Percentiles rank a stretch among this genome's conserved stretches.
Evolutionary conservation across 768 basidiomycete genomes (phyloP).

Genomic region (Leucosporidium creatinivorum): DNA sequence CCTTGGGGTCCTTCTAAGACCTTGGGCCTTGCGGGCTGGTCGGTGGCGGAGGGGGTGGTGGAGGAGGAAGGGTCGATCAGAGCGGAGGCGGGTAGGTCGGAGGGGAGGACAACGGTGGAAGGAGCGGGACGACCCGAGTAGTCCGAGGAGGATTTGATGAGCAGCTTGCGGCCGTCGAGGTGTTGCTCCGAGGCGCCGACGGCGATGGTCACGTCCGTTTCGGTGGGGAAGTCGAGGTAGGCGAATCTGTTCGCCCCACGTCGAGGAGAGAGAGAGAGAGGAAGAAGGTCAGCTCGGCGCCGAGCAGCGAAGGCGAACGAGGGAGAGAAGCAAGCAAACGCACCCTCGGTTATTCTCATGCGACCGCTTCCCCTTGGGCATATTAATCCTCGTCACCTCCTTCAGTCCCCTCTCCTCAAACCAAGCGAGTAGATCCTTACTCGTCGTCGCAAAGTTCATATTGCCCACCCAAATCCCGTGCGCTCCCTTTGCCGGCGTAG

Average conservation of each 20-base stretch:
- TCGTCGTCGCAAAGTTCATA: constrained; percentile 78
- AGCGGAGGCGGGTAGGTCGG: constrained; percentile 52
- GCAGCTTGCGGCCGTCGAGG: constrained; percentile 72
- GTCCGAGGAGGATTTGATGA: constrained; percentile 82
- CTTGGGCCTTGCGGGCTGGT: constrained; percentile 14
- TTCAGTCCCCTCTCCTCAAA: constrained; percentile 24
- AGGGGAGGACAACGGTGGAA: not conserved
- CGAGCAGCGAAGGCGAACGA: not conserved
- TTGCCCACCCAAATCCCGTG: constrained; percentile 90
- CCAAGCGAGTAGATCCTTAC: constrained; percentile 52
- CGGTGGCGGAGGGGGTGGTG: constrained; percentile 49
- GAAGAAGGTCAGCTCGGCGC: not conserved
- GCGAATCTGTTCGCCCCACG: constrained; percentile 60
- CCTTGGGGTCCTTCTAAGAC: constrained; percentile 22
- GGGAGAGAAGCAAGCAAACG: constrained; percentile 35
- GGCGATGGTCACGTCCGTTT: constrained; percentile 65
- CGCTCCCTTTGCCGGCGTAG: constrained; percentile 33
- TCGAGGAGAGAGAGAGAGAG: too few species aligned
- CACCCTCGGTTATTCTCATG: constrained; percentile 72
- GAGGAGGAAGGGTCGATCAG: constrained; percentile 45
- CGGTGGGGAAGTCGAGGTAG: constrained; percentile 83
- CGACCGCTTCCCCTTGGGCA: constrained; percentile 58
- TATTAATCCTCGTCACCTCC: constrained; percentile 69
- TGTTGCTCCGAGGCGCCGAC: constrained; percentile 73
- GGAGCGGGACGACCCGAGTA: constrained; percentile 31